Evolutionary conservation across 2,329 filamentous ascomycete genomes (phyloP).

Genomic region (Colletotrichum australisinense): DNA sequence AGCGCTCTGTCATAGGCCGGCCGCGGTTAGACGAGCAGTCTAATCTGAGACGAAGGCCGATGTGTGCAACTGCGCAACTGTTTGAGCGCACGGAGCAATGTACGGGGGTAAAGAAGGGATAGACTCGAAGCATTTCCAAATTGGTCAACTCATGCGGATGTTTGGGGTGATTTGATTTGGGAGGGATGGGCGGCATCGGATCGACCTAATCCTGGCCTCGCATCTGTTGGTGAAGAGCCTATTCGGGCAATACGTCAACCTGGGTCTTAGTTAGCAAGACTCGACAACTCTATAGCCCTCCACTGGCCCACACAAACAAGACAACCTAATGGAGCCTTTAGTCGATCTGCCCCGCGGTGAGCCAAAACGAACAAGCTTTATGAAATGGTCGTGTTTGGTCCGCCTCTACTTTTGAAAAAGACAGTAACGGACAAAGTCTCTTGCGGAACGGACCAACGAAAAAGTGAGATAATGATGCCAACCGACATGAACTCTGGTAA

Average conservation of each 20-base stretch:
- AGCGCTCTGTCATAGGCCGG: constrained; percentile 33
- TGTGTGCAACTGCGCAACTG: constrained; percentile 34
- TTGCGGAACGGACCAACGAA: neutral
- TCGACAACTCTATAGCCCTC: neutral
- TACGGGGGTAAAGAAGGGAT: constrained; percentile 17
- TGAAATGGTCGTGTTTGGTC: neutral
- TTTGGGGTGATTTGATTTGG: neutral
- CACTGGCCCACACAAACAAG: constrained; percentile 9
- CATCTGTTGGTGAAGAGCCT: constrained; percentile 6
- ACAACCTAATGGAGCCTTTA: constrained; percentile 4
- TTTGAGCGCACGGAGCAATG: constrained; percentile 35
- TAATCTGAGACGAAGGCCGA: constrained; percentile 35
- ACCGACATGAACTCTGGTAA: neutral
- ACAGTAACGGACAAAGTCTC: neutral
- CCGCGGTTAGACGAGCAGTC: constrained; percentile 32
- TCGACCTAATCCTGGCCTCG: constrained; percentile 29
- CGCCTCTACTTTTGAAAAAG: neutral
- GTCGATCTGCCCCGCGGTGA: constrained; percentile 17
- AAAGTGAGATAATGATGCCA: neutral
- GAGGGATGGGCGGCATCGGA: constrained; percentile 14
- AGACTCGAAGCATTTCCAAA: constrained; percentile 25
- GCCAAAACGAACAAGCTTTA: constrained; percentile 4
- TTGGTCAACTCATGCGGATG: constrained; percentile 32
- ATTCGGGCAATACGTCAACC: constrained; percentile 12
- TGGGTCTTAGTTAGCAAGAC: neutral